Conservation (phyloP, 2,329 filamentous ascomycete species). For the Xylaria sp. region DNA sequence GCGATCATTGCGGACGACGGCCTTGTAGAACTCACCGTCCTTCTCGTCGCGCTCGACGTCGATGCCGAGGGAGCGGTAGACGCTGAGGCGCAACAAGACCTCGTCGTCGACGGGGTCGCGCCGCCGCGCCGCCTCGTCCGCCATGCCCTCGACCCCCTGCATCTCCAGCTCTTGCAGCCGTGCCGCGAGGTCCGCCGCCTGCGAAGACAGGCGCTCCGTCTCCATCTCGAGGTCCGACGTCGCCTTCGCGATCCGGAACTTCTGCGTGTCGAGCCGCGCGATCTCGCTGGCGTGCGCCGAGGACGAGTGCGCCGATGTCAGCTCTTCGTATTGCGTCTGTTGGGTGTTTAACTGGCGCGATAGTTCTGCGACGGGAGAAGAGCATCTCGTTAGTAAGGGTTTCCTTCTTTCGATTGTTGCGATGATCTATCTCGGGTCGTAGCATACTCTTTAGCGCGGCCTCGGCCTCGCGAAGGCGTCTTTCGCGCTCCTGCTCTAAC, state of each 20-base stretch:
- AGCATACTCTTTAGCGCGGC: slow-evolving; percentile 67
- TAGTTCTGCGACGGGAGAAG: slow-evolving; percentile 61
- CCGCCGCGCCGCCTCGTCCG: slow-evolving; percentile 46
- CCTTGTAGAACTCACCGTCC: slow-evolving; percentile 83
- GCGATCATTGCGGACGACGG: slow-evolving; percentile 83
- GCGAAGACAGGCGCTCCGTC: slow-evolving; percentile 86
- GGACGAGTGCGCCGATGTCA: slow-evolving; percentile 77
- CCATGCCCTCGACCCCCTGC: slow-evolving; percentile 81
- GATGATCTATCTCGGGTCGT: background rate
- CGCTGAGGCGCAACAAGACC: slow-evolving; percentile 80
- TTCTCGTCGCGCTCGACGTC: slow-evolving; percentile 81
- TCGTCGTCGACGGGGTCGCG: slow-evolving; percentile 68
- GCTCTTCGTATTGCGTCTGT: slow-evolving; percentile 79
- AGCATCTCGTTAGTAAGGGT: no score
- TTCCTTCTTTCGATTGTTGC: no score
- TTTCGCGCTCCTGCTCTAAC: slow-evolving; percentile 83
- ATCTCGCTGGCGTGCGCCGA: slow-evolving; percentile 85
- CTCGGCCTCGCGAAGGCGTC: slow-evolving; percentile 78
- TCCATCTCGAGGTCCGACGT: slow-evolving; percentile 91
- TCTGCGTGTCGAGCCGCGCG: slow-evolving; percentile 86
- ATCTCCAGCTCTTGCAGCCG: slow-evolving; percentile 84
- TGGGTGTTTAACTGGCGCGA: slow-evolving; percentile 80
- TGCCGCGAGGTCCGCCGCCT: slow-evolving; percentile 78
- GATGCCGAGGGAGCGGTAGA: slow-evolving; percentile 91
- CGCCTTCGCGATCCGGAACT: slow-evolving; percentile 93